Conservation (phyloP, 202 grass and related monocot genomes). For the Eragrostis tef region DNA sequence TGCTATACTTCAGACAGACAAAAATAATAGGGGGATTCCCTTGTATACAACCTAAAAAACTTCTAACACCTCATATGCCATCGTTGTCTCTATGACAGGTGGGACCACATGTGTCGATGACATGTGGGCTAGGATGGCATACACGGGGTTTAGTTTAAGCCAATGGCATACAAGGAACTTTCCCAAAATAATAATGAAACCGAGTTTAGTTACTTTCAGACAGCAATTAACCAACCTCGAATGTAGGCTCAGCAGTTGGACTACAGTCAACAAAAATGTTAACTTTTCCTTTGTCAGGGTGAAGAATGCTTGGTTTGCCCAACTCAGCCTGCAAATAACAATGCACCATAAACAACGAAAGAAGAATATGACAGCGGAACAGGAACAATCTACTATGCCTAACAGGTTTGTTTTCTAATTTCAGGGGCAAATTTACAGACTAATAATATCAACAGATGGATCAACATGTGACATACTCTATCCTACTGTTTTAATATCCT, state of each 20-base stretch:
- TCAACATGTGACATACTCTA: background rate
- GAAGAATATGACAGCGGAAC: conserved; percentile 20
- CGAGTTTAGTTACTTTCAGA: conserved; percentile 1
- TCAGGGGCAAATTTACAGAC: background rate
- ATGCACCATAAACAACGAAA: conserved; percentile 19
- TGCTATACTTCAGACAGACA: background rate
- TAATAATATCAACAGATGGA: background rate
- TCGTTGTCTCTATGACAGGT: too few relatives aligned
- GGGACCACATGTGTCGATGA: too few relatives aligned
- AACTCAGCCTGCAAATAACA: conserved; percentile 70
- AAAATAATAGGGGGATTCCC: too few relatives aligned
- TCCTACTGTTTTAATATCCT: background rate
- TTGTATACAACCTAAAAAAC: too few relatives aligned
- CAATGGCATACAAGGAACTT: too few relatives aligned
- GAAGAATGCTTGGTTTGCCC: conserved; percentile 72
- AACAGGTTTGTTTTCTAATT: background rate
- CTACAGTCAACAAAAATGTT: conserved; percentile 87
- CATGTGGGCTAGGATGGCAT: too few relatives aligned
- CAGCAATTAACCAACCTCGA: conserved; percentile 63
- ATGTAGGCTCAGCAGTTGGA: conserved; percentile 69
- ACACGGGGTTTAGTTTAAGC: too few relatives aligned
- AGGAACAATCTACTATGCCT: background rate
- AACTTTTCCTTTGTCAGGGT: conserved; percentile 87
- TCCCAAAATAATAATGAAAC: background rate
- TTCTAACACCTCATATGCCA: too few relatives aligned